Conservation (phyloP, 768 basidiomycete genomes). For the Boletus rex-veris region DNA sequence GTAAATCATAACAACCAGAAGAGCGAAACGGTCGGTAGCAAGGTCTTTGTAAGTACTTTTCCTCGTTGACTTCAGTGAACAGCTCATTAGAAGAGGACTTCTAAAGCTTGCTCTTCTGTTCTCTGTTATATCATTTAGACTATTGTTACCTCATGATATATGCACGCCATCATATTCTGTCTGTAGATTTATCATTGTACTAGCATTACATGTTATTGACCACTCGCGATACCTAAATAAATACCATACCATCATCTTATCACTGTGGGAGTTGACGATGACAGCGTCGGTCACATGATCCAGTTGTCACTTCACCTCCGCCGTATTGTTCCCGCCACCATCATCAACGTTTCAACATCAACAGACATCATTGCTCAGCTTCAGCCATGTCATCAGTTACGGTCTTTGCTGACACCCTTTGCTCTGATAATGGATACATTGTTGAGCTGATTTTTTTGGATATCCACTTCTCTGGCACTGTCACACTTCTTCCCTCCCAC, state of each 20-base stretch:
- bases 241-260: conserved; percentile 47
- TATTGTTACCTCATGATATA: conserved; percentile 7
- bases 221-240: conserved; percentile 21
- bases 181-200: conserved; percentile 17
- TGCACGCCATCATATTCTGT: not conserved
- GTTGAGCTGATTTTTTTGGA: too few relatives aligned
- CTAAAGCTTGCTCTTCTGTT: conserved; percentile 16
- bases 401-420: too few relatives aligned
- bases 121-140: not conserved
- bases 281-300: conserved; percentile 26
- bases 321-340: too few relatives aligned
- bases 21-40: conserved; percentile 19
- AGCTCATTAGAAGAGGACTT: conserved; percentile 44
- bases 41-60: conserved; percentile 38
- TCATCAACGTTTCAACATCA: too few relatives aligned
- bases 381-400: too few relatives aligned
- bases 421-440: too few relatives aligned
- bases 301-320: not conserved
- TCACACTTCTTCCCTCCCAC: too few relatives aligned
- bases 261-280: conserved; percentile 23
- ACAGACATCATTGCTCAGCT: too few relatives aligned
- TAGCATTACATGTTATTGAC: conserved; percentile 4
- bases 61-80: not conserved
- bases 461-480: too few relatives aligned
- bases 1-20: conserved; percentile 39